These are phyloP conservation scores for Licmophora abbreviata DNA, from an alignment of 108 stramenopile species.

Conservation along the genomic window DNA sequence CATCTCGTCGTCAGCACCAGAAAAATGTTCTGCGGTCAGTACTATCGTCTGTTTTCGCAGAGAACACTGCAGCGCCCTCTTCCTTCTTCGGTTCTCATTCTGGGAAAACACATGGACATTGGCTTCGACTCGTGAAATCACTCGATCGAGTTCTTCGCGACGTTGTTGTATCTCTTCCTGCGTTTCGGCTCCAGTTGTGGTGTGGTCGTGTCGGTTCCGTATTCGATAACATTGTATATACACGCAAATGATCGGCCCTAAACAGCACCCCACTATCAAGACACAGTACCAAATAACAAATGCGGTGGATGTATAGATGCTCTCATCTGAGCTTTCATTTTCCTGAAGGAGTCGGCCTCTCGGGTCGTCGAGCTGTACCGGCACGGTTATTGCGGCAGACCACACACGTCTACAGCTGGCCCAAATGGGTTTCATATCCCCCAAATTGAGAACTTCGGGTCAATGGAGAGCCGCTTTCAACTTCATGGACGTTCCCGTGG, in stretches of 20 bases:
- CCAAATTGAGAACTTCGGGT: too few species aligned
- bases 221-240: slow-evolving; percentile 3
- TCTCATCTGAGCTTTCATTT: background rate
- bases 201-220: slow-evolving; percentile 4
- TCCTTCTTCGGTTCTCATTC: slow-evolving; percentile 4
- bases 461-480: too few species aligned
- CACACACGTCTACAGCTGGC: too few species aligned
- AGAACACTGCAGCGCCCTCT: background rate
- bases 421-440: too few species aligned
- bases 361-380: too few species aligned
- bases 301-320: background rate
- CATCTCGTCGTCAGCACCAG: background rate
- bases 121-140: slow-evolving; percentile 11
- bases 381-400: too few species aligned
- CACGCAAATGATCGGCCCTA: background rate
- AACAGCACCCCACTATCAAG: background rate
- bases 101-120: slow-evolving; percentile 11
- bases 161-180: background rate
- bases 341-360: background rate
- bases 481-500: too few species aligned
- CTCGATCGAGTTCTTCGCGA: background rate
- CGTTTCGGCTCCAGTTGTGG: slow-evolving; percentile 1
- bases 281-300: slow-evolving; percentile 15
- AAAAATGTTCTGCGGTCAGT: background rate
- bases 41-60: background rate